Evolutionary conservation across 768 basidiomycete genomes (phyloP).

Genomic region (Auricularia sp.): DNA sequence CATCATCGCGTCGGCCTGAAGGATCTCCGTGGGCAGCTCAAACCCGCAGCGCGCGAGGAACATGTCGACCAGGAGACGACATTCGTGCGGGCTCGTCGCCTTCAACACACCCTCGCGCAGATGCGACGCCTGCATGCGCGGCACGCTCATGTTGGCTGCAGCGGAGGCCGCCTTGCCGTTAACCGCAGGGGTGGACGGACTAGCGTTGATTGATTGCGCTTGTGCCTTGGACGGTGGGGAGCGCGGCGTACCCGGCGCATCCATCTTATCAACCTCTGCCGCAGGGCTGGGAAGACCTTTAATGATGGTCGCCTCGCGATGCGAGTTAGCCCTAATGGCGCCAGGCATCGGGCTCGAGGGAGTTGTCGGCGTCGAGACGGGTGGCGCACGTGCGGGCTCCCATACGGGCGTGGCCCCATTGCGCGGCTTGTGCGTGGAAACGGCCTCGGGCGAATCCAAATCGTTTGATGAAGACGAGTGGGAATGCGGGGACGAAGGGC

Average conservation of each 20-base stretch:
- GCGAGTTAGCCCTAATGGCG: conserved; percentile 1
- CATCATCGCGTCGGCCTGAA: not conserved
- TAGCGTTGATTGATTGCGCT: no score
- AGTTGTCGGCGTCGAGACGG: conserved; percentile 5
- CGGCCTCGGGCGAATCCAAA: conserved; percentile 1
- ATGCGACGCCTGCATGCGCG: conserved; percentile 31
- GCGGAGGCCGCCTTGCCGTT: not conserved
- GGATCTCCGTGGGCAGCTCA: conserved; percentile 19
- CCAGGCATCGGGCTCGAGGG: conserved; percentile 5
- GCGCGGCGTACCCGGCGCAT: not conserved
- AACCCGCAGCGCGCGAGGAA: conserved; percentile 58
- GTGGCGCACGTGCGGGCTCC: conserved; percentile 21
- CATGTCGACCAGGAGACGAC: conserved; percentile 75
- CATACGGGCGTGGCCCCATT: conserved; percentile 21
- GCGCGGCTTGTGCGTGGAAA: not conserved
- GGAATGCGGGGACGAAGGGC: conserved; percentile 17
- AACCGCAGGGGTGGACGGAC: no score
- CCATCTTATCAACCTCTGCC: not conserved
- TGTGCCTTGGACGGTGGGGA: not conserved
- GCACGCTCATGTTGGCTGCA: not conserved
- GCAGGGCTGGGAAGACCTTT: conserved; percentile 3
- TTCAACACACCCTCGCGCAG: conserved; percentile 56
- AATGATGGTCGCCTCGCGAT: conserved; percentile 7
- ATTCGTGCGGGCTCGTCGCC: conserved; percentile 73
- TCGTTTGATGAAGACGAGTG: conserved; percentile 21